Base-by-base conservation (phyloP, 257 asterid species). In the Petunia secreta region DNA sequence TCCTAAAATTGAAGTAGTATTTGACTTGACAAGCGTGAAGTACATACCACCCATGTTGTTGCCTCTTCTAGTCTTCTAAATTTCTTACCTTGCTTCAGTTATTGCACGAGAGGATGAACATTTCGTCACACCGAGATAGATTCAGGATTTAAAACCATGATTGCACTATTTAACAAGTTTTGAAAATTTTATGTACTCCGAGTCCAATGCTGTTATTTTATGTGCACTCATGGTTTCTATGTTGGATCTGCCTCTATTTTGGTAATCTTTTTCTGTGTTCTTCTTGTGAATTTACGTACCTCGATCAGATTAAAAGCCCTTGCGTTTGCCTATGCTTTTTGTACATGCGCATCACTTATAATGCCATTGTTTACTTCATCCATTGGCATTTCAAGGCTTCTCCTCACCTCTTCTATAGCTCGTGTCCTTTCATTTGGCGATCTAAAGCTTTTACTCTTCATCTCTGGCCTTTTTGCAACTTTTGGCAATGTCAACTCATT, bases 341-440 rank as follows among this genome's bases (percentile, higher is more conserved):
- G 25, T 25, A 25, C 25, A 25, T 25, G 16, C 2, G 5, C 77
- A 5, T 69, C 9, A 7, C 54, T 44, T 69, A 10, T 41, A 67
- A 6, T 43, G 15, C 4, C 15, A 8, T 53, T 73, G 9, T 52
- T 62, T 36, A 79, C 44, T 74, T 79, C 79, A 55, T 69, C 43
- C 25, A 68, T 13, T 16, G 79, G 41, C 82, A 52, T 41, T 54
- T 65, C 82, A 8, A 69, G 77, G 77, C 80, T 73, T 62, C 82
- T 80, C 38, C 78, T 69, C 1, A 81, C 84, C 68, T 82, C 84
- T 1, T 59, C 74, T 55, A 52, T 80, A 4, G 73, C 71, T 37
- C 36, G 65, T 1, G 81, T 78, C 52, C 71, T 78, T 77, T 63
- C 16, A 2, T 55, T 55, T 6, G 65, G 80, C 48, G 50, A 50